These are phyloP conservation scores for Vitis labrusca DNA, from an alignment of 164 flowering plant species.

Conservation along the genomic window DNA sequence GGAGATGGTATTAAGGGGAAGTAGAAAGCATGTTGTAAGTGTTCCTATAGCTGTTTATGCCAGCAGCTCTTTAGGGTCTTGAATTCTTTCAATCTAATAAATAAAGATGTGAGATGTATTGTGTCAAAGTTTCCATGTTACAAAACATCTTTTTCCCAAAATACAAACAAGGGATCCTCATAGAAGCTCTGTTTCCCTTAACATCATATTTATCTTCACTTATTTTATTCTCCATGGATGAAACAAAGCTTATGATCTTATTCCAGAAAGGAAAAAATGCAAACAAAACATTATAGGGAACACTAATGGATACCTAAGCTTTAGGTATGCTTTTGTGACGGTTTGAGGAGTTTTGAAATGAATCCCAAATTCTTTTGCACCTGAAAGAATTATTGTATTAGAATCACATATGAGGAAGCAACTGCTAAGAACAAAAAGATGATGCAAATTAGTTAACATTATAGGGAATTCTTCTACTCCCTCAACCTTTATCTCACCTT, in stretches of 20 bases:
- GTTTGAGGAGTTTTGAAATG: slow-evolving; percentile 24
- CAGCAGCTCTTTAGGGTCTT: slow-evolving; percentile 25
- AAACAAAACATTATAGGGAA: no score
- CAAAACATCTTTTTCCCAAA: no score
- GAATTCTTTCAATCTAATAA: not conserved
- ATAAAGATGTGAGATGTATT: no score
- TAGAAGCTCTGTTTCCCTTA: no score
- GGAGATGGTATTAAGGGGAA: slow-evolving; percentile 45
- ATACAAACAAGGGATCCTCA: no score
- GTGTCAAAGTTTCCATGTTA: no score
- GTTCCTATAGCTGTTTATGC: slow-evolving; percentile 49
- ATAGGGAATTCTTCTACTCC: not conserved
- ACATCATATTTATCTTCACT: no score
- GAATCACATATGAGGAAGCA: not conserved
- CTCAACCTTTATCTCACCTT: slow-evolving; percentile 22
- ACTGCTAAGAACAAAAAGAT: not conserved
- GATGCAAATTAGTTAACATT: not conserved
- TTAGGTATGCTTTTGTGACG: slow-evolving; percentile 13
- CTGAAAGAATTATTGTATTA: slow-evolving; percentile 20
- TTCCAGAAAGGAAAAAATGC: no score
- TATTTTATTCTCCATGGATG: no score
- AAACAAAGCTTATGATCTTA: no score
- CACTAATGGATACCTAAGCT: not conserved
- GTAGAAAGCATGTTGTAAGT: slow-evolving; percentile 37
- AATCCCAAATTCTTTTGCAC: slow-evolving; percentile 25